Conservation (phyloP, 331 rosid species). For the Acacia pycnantha region DNA sequence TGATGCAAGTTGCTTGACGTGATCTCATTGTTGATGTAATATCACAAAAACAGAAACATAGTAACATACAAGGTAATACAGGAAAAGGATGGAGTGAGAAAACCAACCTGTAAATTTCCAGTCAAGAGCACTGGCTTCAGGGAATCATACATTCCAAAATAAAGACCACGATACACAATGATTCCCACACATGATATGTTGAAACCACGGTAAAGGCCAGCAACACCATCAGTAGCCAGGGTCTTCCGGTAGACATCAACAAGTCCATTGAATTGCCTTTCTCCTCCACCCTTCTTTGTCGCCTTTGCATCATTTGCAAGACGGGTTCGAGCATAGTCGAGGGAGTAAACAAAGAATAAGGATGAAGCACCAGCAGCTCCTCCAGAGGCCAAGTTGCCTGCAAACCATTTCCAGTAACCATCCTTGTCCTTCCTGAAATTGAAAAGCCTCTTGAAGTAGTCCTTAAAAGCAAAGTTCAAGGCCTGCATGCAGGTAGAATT, state of each 20-base stretch:
- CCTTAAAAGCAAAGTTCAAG: conserved; percentile 90
- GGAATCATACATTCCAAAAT: conserved; percentile 90
- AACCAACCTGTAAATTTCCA: conserved; percentile 62
- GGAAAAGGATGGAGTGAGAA: background rate
- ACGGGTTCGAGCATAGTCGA: conserved; percentile 92
- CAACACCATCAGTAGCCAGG: conserved; percentile 68
- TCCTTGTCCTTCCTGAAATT: conserved; percentile 85
- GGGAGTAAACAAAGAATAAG: conserved; percentile 75
- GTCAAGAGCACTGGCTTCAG: conserved; percentile 77
- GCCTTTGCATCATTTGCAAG: conserved; percentile 87
- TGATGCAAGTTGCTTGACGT: background rate
- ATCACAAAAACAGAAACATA: background rate
- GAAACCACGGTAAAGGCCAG: conserved; percentile 94
- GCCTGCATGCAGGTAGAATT: conserved; percentile 52
- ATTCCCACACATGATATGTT: conserved; percentile 87
- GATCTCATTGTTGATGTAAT: background rate
- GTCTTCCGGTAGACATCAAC: conserved; percentile 90
- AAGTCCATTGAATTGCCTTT: conserved; percentile 83
- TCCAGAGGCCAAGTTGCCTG: conserved; percentile 88
- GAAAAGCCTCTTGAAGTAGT: conserved; percentile 93
- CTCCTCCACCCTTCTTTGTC: conserved; percentile 92
- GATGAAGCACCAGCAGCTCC: conserved; percentile 98
- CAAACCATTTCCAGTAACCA: conserved; percentile 96
- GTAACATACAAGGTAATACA: background rate
- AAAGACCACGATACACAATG: conserved; percentile 88